Conservation (phyloP, 2,329 filamentous ascomycete genomes). For the Fusarium lyarnte region DNA sequence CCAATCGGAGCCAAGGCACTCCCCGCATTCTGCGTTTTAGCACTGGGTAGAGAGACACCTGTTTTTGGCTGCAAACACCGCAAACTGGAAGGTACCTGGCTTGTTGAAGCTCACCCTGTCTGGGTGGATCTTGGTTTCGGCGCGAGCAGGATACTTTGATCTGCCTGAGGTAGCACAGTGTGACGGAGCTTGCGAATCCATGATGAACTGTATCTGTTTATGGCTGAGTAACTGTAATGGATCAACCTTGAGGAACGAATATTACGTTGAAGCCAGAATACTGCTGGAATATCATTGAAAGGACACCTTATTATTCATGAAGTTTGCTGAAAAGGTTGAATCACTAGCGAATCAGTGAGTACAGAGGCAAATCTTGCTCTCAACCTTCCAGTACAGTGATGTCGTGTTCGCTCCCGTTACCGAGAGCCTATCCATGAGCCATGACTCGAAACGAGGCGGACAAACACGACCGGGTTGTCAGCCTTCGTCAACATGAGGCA, state of each 20-base stretch:
- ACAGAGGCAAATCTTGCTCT: background rate
- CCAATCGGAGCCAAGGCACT: slow-evolving; percentile 41
- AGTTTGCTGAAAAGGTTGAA: background rate
- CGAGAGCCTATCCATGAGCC: slow-evolving; percentile 22
- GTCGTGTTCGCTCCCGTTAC: slow-evolving; percentile 19
- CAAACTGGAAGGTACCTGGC: slow-evolving; percentile 35
- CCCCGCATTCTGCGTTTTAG: slow-evolving; percentile 42
- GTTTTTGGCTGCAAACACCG: slow-evolving; percentile 22
- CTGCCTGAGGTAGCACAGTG: slow-evolving; percentile 19
- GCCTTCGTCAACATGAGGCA: slow-evolving; percentile 31
- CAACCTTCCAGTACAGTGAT: background rate
- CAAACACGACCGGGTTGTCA: slow-evolving; percentile 23
- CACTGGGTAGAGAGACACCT: slow-evolving; percentile 33
- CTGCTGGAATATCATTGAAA: background rate
- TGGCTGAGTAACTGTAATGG: slow-evolving; percentile 21
- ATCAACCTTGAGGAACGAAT: slow-evolving; percentile 2
- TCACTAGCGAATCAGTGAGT: background rate
- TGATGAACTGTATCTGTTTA: slow-evolving; percentile 29
- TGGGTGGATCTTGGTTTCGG: slow-evolving; percentile 11
- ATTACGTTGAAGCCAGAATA: background rate
- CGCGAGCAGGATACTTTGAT: slow-evolving; percentile 29
- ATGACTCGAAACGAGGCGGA: slow-evolving; percentile 34
- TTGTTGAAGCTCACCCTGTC: slow-evolving; percentile 33
- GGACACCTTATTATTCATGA: background rate
- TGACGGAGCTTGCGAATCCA: slow-evolving; percentile 10